These are phyloP conservation scores for Leccinellum luteum DNA, from an alignment of 768 basidiomycete species.

Conservation along the genomic window DNA sequence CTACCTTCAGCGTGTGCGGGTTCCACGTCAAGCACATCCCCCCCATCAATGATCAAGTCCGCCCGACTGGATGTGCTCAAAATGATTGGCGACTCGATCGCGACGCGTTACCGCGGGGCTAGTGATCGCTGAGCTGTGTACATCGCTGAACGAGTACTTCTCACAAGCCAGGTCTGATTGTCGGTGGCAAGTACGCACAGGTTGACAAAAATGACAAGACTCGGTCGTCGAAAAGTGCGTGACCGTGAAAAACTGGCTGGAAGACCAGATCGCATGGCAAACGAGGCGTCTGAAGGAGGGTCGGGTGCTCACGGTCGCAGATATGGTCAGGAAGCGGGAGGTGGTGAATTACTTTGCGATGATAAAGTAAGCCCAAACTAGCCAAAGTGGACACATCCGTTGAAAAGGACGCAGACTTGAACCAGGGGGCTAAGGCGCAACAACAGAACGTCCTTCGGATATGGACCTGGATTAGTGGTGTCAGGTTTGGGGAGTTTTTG, in stretches of 20 bases:
- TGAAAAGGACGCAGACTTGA: too few species aligned
- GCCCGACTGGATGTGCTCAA: conserved; percentile 89
- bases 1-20: too few species aligned
- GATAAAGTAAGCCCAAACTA: conserved; percentile 87
- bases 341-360: conserved; percentile 88
- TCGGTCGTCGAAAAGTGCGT: conserved; percentile 86
- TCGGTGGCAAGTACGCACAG: too few species aligned
- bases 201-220: conserved; percentile 82
- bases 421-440: too few species aligned
- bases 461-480: too few species aligned
- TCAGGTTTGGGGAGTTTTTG: too few species aligned
- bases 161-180: conserved; percentile 76
- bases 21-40: too few species aligned
- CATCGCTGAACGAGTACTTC: conserved; percentile 85
- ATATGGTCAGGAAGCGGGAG: conserved; percentile 89
- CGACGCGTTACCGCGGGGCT: conserved; percentile 74
- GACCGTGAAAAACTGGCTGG: conserved; percentile 91
- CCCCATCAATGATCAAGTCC: too few species aligned
- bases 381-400: too few species aligned
- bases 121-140: conserved; percentile 78
- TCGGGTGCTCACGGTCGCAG: conserved; percentile 74
- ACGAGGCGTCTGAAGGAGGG: conserved; percentile 86
- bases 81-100: conserved; percentile 78
- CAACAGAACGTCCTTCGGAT: too few species aligned
- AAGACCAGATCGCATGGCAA: conserved; percentile 87